Evolutionary conservation across 2,329 filamentous ascomycete species (phyloP), one percentile per base, ranked within the genome.

Genomic region (Aspergillus texensis): DNA sequence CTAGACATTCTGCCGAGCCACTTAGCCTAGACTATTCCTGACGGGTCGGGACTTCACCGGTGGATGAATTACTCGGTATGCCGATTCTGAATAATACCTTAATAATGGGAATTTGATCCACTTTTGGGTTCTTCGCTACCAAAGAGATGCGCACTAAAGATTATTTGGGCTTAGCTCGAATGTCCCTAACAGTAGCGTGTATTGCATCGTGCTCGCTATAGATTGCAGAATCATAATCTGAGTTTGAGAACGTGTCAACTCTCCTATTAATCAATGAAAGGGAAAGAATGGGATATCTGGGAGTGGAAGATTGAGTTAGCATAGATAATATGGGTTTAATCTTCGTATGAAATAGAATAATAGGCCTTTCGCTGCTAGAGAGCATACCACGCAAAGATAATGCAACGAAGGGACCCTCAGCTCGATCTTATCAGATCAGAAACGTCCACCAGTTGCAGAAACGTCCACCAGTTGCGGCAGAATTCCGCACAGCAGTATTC

Each of bases 81-180:
- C 52, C 32, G 34, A 55, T 21, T 39, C 52, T 55, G 52, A 55
- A 39, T 55, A 55, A 55, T 55, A 36, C 32, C 52, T 55, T 55
- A 41, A 36, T 55, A 55, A 55, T 55, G 28, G 32, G 16, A 32
- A 21, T n/a, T 32, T 32, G 46, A 50, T 19, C 46, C 46, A 50
- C 46, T 26, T 26, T 9, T 19, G 46, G 2, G 10, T 19, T 19
- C 24, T 50, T 50, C 46, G 16, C 46, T 19, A 28, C 24, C 46
- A 30, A 16, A 10, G 4, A 21, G 10, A 36, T n/a, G 28, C 14
- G 19, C 52, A 8, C 52, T 54, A 54, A 24, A 16, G 10, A 19
- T 54, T 12, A 8, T 54, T 54, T 32, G 10, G 32, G 52, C 3
- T 36, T 54, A 54, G 30, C 32, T 19, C 9, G 30, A 54, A 12